phyloP scores from a whole-genome alignment of 306 rosid genomes.

The Castanea sativa region DNA sequence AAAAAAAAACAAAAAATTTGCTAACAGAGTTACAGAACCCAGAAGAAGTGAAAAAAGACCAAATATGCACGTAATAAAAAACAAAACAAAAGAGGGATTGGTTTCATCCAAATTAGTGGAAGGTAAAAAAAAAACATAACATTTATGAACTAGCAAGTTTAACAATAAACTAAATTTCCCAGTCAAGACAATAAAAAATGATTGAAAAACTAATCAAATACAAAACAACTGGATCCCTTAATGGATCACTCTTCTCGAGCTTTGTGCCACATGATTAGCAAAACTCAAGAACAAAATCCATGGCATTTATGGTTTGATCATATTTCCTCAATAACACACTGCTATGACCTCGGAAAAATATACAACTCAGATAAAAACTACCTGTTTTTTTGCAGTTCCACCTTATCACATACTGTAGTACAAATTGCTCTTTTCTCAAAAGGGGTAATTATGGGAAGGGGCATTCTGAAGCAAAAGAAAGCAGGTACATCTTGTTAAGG shows the following conservation, averaged over 20 bases:
- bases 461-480: constrained; percentile 30
- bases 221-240: constrained; percentile 58
- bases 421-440: constrained; percentile 41
- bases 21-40: too few relatives aligned
- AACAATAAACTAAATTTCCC: constrained; percentile 41
- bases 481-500: constrained; percentile 41
- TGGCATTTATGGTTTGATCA: constrained; percentile 52
- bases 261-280: constrained; percentile 47
- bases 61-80: too few relatives aligned
- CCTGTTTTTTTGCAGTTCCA: constrained; percentile 63
- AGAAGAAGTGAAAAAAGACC: too few relatives aligned
- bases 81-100: neutral
- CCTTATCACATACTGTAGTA: constrained; percentile 57
- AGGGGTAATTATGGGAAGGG: constrained; percentile 27
- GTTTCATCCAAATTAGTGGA: neutral
- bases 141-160: constrained; percentile 53
- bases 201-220: constrained; percentile 44
- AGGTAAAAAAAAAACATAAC: constrained; percentile 12
- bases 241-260: constrained; percentile 49
- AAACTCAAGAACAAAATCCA: constrained; percentile 60
- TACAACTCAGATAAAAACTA: constrained; percentile 70
- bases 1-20: too few relatives aligned
- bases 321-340: constrained; percentile 63
- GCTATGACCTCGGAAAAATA: constrained; percentile 67
- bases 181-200: constrained; percentile 37